phyloP scores from a whole-genome alignment of 257 asterid genomes.

The Knoxia roxburghii region DNA sequence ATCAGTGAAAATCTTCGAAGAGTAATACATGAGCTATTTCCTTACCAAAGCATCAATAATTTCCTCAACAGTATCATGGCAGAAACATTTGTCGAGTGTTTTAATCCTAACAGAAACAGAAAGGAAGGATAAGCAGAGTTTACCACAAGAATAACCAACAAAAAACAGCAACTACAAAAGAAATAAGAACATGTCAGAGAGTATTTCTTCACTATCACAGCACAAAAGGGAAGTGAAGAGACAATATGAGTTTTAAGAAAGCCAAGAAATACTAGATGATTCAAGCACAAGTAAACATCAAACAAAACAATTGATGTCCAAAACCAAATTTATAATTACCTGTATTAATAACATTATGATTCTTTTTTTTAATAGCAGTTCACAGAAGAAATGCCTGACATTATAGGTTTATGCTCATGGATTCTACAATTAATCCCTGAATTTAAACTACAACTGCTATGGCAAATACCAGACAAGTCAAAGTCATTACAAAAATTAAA shows the following conservation, averaged over 20 bases:
- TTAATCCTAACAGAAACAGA: slow-evolving; percentile 49
- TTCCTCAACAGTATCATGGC: slow-evolving; percentile 88
- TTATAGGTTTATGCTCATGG: not conserved
- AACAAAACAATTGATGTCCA: not conserved
- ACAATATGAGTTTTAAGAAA: not conserved
- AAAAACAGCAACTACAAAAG: not conserved
- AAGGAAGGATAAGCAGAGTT: slow-evolving; percentile 20
- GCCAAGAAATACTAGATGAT: not conserved
- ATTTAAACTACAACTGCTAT: not conserved
- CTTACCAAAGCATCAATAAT: slow-evolving; percentile 84
- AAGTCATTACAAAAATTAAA: not conserved
- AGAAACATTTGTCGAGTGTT: slow-evolving; percentile 73
- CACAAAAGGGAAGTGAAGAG: not conserved
- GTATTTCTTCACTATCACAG: not conserved
- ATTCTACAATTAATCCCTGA: not conserved
- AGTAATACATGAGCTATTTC: not conserved
- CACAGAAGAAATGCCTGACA: not conserved
- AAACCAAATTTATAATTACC: too few species aligned
- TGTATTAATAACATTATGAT: not conserved
- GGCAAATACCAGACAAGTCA: not conserved
- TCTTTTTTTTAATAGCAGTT: not conserved
- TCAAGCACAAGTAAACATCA: not conserved
- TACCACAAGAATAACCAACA: not conserved
- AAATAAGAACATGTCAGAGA: not conserved
- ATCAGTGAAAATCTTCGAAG: not conserved